Percentiles rank a stretch among this genome's conserved stretches.
Conservation (phyloP, 1,284 basidiomycete genomes). For the Moesziomyces antarcticus region DNA sequence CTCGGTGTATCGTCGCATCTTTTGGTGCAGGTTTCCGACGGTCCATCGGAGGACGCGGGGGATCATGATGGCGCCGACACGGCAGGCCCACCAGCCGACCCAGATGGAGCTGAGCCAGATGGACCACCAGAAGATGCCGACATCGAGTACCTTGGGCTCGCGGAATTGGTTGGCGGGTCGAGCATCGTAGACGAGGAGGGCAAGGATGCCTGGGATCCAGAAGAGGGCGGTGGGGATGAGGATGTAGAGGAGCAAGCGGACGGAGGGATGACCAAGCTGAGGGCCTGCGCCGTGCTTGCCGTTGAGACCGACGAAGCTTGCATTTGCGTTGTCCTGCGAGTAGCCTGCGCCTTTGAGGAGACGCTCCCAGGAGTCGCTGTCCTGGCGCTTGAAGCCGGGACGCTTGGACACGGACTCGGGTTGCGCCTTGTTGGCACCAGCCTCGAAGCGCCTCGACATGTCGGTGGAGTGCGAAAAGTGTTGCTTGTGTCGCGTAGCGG, state of each 20-base stretch:
- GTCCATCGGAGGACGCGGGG: conserved; percentile 34
- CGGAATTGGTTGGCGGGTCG: conserved; percentile 72
- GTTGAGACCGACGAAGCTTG: conserved; percentile 50
- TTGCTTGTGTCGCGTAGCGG: conserved; percentile 7
- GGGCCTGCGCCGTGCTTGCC: conserved; percentile 9
- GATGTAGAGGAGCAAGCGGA: conserved; percentile 41
- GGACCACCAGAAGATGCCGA: conserved; percentile 83
- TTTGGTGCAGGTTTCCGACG: conserved; percentile 65
- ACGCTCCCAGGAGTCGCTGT: conserved; percentile 51
- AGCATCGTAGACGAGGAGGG: conserved; percentile 72
- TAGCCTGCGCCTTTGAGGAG: conserved; percentile 49
- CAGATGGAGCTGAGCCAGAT: conserved; percentile 84
- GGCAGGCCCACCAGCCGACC: conserved; percentile 85
- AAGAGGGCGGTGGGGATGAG: conserved; percentile 50
- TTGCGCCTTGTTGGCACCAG: conserved; percentile 12
- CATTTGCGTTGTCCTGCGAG: conserved; percentile 31
- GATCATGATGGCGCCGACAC: conserved; percentile 74
- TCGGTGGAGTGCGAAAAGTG: conserved; percentile 27
- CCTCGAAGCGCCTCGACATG: conserved; percentile 17
- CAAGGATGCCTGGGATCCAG: conserved; percentile 75
- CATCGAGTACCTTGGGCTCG: conserved; percentile 70
- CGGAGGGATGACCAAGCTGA: conserved; percentile 22
- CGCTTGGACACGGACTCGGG: conserved; percentile 14
- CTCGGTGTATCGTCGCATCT: conserved; percentile 73
- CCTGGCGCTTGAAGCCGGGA: conserved; percentile 30